Evolutionary conservation across 306 rosid species (phyloP).

Genomic region (Sesbania bispinosa): DNA sequence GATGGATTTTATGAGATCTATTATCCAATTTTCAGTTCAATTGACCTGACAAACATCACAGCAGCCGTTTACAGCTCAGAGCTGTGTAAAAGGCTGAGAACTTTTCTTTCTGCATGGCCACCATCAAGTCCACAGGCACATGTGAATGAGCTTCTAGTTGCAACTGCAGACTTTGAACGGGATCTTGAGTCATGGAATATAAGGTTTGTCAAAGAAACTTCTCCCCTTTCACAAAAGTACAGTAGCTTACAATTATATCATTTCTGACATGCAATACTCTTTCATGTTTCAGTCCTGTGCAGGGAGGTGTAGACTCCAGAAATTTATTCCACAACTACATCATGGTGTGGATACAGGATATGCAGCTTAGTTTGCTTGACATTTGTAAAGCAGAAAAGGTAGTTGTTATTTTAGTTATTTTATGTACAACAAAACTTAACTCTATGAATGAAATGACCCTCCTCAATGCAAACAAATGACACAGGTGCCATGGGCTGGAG

Average conservation of each 20-base stretch:
- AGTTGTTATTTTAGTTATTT: conserved; percentile 13
- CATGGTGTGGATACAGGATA: conserved; percentile 93
- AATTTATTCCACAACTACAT: conserved; percentile 82
- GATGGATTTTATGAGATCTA: conserved; percentile 35
- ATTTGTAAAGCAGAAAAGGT: conserved; percentile 96
- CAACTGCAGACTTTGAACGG: conserved; percentile 89
- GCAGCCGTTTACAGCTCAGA: conserved; percentile 87
- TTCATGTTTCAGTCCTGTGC: conserved; percentile 56
- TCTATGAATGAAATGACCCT: conserved; percentile 11
- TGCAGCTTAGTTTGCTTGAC: conserved; percentile 82
- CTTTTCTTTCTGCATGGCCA: conserved; percentile 86
- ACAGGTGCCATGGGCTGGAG: conserved; percentile 99
- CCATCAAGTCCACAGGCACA: conserved; percentile 83
- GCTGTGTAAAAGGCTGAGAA: conserved; percentile 73
- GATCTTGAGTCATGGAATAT: conserved; percentile 83
- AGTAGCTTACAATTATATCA: neutral
- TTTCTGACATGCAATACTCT: conserved; percentile 32
- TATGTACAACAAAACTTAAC: neutral
- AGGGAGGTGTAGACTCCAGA: conserved; percentile 81
- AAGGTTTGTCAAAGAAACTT: conserved; percentile 51
- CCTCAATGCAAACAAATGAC: conserved; percentile 29
- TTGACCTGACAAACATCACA: conserved; percentile 83
- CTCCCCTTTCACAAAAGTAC: neutral
- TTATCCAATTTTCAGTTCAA: conserved; percentile 65
- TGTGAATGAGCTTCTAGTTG: conserved; percentile 80